phyloP scores from a whole-genome alignment of 352 stramenopile genomes.

The Plasmopara viticola region DNA sequence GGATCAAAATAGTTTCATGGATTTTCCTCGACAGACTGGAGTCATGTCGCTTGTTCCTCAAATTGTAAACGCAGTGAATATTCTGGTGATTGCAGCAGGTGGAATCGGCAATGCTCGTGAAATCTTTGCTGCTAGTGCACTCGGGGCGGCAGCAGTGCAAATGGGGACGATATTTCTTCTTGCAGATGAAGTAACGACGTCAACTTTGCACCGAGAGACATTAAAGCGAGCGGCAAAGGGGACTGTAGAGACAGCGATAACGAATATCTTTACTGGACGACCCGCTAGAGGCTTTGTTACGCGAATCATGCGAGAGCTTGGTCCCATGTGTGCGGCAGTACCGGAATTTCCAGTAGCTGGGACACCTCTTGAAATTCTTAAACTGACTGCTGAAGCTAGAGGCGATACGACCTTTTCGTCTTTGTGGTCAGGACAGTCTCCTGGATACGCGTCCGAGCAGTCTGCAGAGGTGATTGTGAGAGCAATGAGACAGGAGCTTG shows the following conservation, averaged over 20 bases:
- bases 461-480: conserved; percentile 22
- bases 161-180: conserved; percentile 56
- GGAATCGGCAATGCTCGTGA: conserved; percentile 46
- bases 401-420: conserved; percentile 24
- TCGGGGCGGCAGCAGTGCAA: conserved; percentile 53
- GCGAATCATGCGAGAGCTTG: conserved; percentile 28
- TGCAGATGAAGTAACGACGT: conserved; percentile 37
- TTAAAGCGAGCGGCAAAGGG: conserved; percentile 28
- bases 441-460: conserved; percentile 16
- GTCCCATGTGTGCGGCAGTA: conserved; percentile 19
- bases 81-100: conserved; percentile 51
- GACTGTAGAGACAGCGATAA: conserved; percentile 19
- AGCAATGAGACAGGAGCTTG: conserved; percentile 17
- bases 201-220: conserved; percentile 23
- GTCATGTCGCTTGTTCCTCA: conserved; percentile 49
- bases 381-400: conserved; percentile 14
- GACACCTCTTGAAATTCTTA: conserved; percentile 13
- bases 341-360: conserved; percentile 20
- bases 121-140: conserved; percentile 28
- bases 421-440: conserved; percentile 24
- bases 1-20: conserved; percentile 21
- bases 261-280: conserved; percentile 36
- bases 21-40: conserved; percentile 25
- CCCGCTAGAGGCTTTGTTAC: conserved; percentile 41
- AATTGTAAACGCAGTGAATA: conserved; percentile 26